Conservation (phyloP, 306 rosid genomes). For the Delonix regia region DNA sequence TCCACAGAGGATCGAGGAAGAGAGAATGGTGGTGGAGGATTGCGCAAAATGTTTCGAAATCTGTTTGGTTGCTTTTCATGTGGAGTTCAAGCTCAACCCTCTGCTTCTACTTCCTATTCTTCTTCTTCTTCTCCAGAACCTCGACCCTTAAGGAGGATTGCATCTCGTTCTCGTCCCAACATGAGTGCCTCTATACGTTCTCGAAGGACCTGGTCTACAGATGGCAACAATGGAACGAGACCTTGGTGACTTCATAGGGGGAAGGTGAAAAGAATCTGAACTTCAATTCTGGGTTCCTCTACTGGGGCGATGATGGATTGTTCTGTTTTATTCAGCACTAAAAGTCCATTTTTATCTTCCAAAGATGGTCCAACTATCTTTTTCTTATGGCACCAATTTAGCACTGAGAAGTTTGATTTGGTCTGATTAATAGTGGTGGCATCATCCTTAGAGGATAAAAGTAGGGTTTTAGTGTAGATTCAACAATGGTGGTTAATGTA, state of each 20-base stretch:
- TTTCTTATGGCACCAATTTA: no score
- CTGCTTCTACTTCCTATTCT: not conserved
- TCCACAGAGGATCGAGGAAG: slow-evolving; percentile 46
- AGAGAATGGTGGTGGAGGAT: slow-evolving; percentile 48
- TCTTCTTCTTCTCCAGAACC: slow-evolving; percentile 18
- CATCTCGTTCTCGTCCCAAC: slow-evolving; percentile 30
- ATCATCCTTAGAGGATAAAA: not conserved
- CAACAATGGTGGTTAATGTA: slow-evolving; percentile 22
- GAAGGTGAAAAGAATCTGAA: not conserved
- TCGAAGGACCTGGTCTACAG: slow-evolving; percentile 83
- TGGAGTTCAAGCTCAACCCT: slow-evolving; percentile 18
- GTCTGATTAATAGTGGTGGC: not conserved
- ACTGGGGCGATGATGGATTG: not conserved
- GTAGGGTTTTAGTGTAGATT: not conserved
- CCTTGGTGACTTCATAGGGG: slow-evolving; percentile 43
- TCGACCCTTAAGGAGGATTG: slow-evolving; percentile 11
- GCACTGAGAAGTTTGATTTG: not conserved
- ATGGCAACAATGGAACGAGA: slow-evolving; percentile 58
- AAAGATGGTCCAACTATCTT: not conserved
- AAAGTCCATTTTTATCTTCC: not conserved
- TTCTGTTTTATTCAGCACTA: not conserved
- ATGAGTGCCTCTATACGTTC: slow-evolving; percentile 30
- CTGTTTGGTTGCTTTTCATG: slow-evolving; percentile 63
- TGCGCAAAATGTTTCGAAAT: slow-evolving; percentile 45
- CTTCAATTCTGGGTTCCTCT: slow-evolving; percentile 22